A percentile compares a stretch with the other conserved stretches of the same genome.
These are phyloP conservation scores for Amphicarpaea edgeworthii DNA, from an alignment of 306 rosid species.

Conservation along the genomic window DNA sequence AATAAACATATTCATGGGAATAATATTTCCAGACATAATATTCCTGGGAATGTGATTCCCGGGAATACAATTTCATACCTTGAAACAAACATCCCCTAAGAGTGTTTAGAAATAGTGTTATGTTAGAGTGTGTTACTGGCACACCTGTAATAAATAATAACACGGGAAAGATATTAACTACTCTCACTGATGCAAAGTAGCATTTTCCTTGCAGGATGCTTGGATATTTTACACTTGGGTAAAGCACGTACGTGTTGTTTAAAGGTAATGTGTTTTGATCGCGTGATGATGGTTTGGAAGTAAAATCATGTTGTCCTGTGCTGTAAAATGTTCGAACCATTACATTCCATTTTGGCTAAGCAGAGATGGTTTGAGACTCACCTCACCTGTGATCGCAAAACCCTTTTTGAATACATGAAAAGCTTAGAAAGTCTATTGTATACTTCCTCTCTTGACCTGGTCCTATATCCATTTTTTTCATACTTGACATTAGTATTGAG, in stretches of 20 bases:
- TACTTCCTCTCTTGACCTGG: constrained; percentile 18
- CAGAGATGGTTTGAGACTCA: constrained; percentile 37
- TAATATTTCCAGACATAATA: no score
- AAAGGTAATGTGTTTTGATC: constrained; percentile 18
- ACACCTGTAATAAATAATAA: neutral
- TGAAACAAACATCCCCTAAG: no score
- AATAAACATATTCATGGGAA: no score
- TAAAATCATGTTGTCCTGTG: constrained; percentile 26
- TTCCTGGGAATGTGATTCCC: no score
- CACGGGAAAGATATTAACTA: constrained; percentile 5
- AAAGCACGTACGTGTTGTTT: constrained; percentile 10
- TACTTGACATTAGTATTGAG: constrained; percentile 12
- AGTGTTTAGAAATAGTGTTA: neutral
- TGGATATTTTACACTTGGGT: constrained; percentile 59
- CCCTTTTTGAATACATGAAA: constrained; percentile 38
- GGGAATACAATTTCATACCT: no score
- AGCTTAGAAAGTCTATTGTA: constrained; percentile 34
- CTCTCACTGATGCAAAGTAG: constrained; percentile 33
- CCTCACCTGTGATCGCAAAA: constrained; percentile 7
- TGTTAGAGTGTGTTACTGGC: neutral
- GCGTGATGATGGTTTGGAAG: constrained; percentile 11
- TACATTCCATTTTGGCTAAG: constrained; percentile 32
- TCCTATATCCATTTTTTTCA: constrained; percentile 22
- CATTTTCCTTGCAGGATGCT: constrained; percentile 50
- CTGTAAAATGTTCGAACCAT: constrained; percentile 36